Conservation (phyloP, 1,139 yeast species). For the Zygosaccharomyces pseudobailii region DNA sequence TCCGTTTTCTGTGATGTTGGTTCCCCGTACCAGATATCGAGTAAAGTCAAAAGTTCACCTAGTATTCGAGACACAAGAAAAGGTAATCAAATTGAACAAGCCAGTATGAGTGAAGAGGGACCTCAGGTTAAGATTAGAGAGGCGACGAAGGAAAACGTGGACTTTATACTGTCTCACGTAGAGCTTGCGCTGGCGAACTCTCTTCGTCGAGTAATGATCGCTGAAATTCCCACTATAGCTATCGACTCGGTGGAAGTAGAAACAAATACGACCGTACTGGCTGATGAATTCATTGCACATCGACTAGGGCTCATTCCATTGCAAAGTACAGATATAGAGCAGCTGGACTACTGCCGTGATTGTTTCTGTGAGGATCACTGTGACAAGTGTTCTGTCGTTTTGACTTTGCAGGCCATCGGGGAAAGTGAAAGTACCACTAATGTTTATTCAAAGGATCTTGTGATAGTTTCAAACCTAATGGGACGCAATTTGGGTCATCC, state of each 20-base stretch:
- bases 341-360: slow-evolving; percentile 78
- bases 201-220: slow-evolving; percentile 82
- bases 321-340: slow-evolving; percentile 77
- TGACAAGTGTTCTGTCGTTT: slow-evolving; percentile 85
- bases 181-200: slow-evolving; percentile 93
- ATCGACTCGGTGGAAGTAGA: slow-evolving; percentile 95
- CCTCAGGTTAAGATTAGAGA: slow-evolving; percentile 89
- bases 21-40: neutral
- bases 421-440: slow-evolving; percentile 84
- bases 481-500: slow-evolving; percentile 67
- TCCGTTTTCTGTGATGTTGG: neutral
- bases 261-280: slow-evolving; percentile 86
- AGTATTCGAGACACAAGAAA: neutral
- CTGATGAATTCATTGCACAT: slow-evolving; percentile 94
- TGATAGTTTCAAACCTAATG: slow-evolving; percentile 43
- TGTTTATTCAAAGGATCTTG: slow-evolving; percentile 83
- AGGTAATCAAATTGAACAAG: neutral
- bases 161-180: slow-evolving; percentile 80
- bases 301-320: slow-evolving; percentile 88
- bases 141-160: slow-evolving; percentile 80
- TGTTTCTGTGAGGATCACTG: slow-evolving; percentile 98
- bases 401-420: slow-evolving; percentile 81
- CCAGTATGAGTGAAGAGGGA: slow-evolving; percentile 41
- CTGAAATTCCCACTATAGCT: slow-evolving; percentile 94
- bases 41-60: neutral